Base-by-base conservation (phyloP, 345 rosid genomes). In the Brassica nigra region DNA sequence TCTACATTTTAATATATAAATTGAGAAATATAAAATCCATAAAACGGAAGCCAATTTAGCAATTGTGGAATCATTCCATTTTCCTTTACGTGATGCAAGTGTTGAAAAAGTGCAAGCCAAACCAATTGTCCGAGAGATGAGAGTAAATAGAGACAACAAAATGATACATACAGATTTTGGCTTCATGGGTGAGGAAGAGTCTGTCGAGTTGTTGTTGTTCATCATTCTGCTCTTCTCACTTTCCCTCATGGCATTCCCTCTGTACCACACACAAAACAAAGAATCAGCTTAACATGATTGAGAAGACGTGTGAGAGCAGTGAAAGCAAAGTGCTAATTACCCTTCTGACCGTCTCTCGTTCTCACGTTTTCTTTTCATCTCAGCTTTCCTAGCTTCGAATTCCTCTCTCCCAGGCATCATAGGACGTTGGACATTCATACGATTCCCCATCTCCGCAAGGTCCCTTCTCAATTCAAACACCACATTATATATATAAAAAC, bases 311-410 rank as follows among this genome's bases (percentile, higher is more conserved):
- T 52, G 20, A 52, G 20, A 61, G 9, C 29, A 62, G 68, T 18
- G 39, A 52, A 33, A 44, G 65, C 2, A 31, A 0, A 69, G 52
- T 57, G 57, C 4, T 12, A 7, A 7, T 52, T 85, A 95, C 99
- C 98, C 87, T 83, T 90, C 92, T 81, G 83, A 87, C 30, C 84
- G 86, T 69, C 89, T 89, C 87, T 90, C 98, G 58, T 77, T 89
- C 79, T 95, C 98, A 78, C 91, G 93, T 74, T 88, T 90, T 84
- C 96, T 87, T 89, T 91, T 89, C 83, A 93, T 72, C 82, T 89
- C 92, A 78, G 98, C 97, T 89, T 95, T 91, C 83, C 90, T 85
- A 20, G 98, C 97, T 85, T 90, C 95, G 82, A 95, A 93, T 79
- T 95, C 97, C 71, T 93, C 98, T 80, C 98, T 88, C 84, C 99